Base-by-base conservation (phyloP, 1,284 basidiomycete genomes). In the Thecaphora frezii region DNA sequence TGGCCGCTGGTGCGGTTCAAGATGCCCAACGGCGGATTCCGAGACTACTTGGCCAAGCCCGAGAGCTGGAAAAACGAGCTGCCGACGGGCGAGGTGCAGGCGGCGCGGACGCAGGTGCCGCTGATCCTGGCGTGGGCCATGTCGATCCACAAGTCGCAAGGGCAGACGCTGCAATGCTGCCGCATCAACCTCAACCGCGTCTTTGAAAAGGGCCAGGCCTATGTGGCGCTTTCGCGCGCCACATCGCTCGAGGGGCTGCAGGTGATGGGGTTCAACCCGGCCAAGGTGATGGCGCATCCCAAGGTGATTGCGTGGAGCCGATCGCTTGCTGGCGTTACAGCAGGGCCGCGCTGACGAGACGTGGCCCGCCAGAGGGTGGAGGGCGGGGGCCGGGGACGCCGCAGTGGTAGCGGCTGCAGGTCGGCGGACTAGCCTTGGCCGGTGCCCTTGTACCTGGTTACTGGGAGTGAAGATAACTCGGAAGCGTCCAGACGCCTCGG, bases 151-250 rank as follows among this genome's bases (percentile, higher is more conserved):
- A 78, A 78, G 54, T 68, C 73, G 49, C 76, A 78, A 52, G 76
- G 76, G 5, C 76, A 78, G 61, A 78, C 76, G 43, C 58, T 78
- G 23, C 64, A 69, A 18, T 69, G 65, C 56, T 74, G 70, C 66
- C 66, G 65, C 44, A 73, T 78, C 50, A 73, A 78, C 44, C 59
- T 78, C 21, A 60, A 64, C 38, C 61, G 61, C 22, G 69, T 75
- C 1, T 78, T 78, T 44, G 76, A 78, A 48, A 76, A 73, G 46
- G 73, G 73, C 30, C 91, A 92, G 83, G 92, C 92, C 33, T 97
- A 98, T 73, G 93, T 97, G 26, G 94, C 96, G 0, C 83, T 98
- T 18, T 96, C 93, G 22, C 90, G 96, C 30, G 96, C 96, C 2
- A 96, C 93, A 0, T 88, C 87, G 10, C 82, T 98, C 43, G 88